Conservation (phyloP, 176 grass and related monocot species). For the Hordeum marinum region DNA sequence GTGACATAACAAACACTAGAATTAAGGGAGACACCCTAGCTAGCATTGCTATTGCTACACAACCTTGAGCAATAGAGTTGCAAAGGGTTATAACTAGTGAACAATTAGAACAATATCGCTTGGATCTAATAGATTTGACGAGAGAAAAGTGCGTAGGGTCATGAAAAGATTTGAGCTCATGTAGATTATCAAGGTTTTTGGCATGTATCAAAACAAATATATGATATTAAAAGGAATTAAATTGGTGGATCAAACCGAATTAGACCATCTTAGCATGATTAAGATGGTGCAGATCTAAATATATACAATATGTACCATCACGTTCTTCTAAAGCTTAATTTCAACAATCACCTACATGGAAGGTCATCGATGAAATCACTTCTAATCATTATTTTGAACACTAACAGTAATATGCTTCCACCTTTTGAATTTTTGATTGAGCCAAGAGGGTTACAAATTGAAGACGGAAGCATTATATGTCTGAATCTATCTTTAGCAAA, state of each 20-base stretch:
- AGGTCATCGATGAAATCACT: not conserved
- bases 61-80: not conserved
- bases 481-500: not conserved
- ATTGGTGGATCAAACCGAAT: no score
- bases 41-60: no score
- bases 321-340: not conserved
- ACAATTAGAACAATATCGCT: not conserved
- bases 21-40: no score
- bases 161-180: not conserved
- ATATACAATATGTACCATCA: not conserved
- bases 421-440: not conserved
- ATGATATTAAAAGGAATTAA: no score
- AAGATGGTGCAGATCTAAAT: not conserved
- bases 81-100: not conserved
- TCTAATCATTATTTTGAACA: not conserved
- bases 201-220: not conserved
- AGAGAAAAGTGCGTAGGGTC: not conserved
- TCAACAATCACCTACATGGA: not conserved
- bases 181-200: not conserved
- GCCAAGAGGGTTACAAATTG: not conserved
- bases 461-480: not conserved
- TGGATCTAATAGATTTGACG: not conserved
- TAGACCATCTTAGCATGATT: not conserved
- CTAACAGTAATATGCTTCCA: not conserved
- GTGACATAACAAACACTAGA: not conserved